Base-by-base conservation (phyloP, 495 filamentous ascomycete species). In the Talaromyces thailandensis region DNA sequence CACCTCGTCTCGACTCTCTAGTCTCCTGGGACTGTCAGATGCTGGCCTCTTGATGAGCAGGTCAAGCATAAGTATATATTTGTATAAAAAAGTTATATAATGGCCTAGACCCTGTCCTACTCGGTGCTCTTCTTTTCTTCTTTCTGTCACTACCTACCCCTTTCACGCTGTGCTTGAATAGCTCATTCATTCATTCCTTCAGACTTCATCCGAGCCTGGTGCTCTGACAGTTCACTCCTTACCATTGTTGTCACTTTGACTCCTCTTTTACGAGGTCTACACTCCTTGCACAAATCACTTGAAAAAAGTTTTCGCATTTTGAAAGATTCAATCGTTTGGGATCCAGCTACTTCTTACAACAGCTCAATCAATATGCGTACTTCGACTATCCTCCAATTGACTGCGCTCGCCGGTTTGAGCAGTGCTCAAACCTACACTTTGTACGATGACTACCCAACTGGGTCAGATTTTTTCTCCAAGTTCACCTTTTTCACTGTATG, bases 381-480 rank as follows among this genome's bases (percentile, higher is more conserved):
- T 58, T 76, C 71, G 24, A 77, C 74, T 2, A 65, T 81, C 63
- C 52, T 79, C 70, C 66, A 65, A 23, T 57, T 75, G 62, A 71
- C 70, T 61, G 69, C 81, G n/a, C 72, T 80, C 37, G 70, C 71
- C 64, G 67, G 74, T 26, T 64, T 81, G 56, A 69, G 69, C 62
- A 67, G 75, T 56, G 81, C 81, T 63, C 51, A 55, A 55, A 72
- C 66, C 58, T 86, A 84, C 66, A 71, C 72, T 2, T 64, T 85
- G 29, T 62, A 70, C 45, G 80, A 82, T 55, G 75, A 82, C 65
- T 82, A 81, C 61, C 61, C 64, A 3, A 43, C 37, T 40, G 28
- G 53, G 11, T 31, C 45, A 26, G 58, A 73, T 4, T 87, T 86
- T 68, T 85, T 85, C 68, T 75, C 82, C 66, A 80, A 80, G 56